These are phyloP conservation scores for Heliamphora pulchella DNA, from an alignment of 179 eudicot species.

Conservation along the genomic window DNA sequence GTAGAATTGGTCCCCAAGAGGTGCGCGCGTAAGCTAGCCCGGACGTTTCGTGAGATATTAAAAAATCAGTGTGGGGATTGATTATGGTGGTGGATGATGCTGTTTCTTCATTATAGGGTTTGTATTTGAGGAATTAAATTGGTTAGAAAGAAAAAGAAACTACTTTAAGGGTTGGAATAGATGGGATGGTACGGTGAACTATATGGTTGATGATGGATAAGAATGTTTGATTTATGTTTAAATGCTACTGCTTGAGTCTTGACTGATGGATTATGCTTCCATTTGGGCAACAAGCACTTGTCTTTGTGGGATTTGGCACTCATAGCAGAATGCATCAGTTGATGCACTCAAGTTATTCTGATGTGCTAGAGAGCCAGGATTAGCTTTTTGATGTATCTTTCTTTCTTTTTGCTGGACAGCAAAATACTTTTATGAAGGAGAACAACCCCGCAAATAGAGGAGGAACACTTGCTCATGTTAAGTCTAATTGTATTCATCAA, in stretches of 20 bases:
- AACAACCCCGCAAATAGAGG: background rate
- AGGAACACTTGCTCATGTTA: background rate
- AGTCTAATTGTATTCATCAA: too few species aligned
- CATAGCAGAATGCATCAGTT: background rate
- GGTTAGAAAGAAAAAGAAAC: background rate
- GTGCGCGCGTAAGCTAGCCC: background rate
- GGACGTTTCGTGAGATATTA: background rate
- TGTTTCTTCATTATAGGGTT: too few species aligned
- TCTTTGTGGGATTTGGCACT: background rate
- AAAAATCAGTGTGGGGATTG: background rate
- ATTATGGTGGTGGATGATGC: background rate
- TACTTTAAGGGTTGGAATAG: background rate
- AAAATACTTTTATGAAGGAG: background rate
- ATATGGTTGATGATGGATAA: background rate
- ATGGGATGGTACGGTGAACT: background rate
- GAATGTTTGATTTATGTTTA: background rate
- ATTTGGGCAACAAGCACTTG: background rate
- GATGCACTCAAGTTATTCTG: background rate
- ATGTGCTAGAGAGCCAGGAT: constrained; percentile 3
- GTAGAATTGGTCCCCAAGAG: background rate
- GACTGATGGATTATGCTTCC: background rate
- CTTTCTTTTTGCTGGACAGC: background rate
- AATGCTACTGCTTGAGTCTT: background rate
- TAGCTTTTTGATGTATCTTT: background rate
- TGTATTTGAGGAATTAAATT: background rate